Base-by-base conservation (phyloP, 352 stramenopile species). In the Phytophthora melonis region DNA sequence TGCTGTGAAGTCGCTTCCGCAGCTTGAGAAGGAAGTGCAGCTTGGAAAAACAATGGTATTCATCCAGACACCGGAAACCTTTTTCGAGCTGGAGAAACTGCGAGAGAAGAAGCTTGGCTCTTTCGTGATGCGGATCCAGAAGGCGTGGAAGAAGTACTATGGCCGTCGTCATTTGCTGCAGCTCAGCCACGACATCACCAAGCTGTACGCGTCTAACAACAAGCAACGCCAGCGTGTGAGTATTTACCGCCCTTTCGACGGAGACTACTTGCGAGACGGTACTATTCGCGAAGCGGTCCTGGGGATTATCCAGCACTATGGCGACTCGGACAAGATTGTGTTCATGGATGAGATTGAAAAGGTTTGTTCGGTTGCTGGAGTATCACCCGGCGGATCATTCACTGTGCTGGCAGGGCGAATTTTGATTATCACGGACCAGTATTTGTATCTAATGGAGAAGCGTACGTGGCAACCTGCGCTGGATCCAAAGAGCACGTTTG, bases 31-130 rank as follows among this genome's bases (percentile, higher is more conserved):
- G 3, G 90, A 98, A 68, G 89, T 93, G 19, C 90, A 98, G 63
- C 80, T 97, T 21, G 93, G 93, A 58, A 95, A 97, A 65, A 86
- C 88, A 4, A 98, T 98, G 88, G 80, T 98, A 18, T 98, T 98
- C 55, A 96, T 98, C 54, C 89, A 94, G 57, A 94, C 90, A 5
- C 92, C 93, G 0, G 91, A 97, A 72, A 95, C 84, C 4, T 96
- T 97, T 71, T 98, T 98, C 63, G 84, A 89, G 27, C 72, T 98
- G 10, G 93, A 98, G 68, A 95, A 96, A 59, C 61, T 97, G 14
- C 82, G 93, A 18, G 90, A 97, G 45, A 85, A 91, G 43, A 93
- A 89, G 55, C 85, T 97, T 25, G 84, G 87, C 0, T 89, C 79
- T 7, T 97, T 89, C 65, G 90, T 86, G 8, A 80, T 82, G 61